Percentiles rank a stretch among this genome's conserved stretches.
Evolutionary conservation across 306 rosid genomes (phyloP).

Genomic region (Astragalus glycyphyllos): DNA sequence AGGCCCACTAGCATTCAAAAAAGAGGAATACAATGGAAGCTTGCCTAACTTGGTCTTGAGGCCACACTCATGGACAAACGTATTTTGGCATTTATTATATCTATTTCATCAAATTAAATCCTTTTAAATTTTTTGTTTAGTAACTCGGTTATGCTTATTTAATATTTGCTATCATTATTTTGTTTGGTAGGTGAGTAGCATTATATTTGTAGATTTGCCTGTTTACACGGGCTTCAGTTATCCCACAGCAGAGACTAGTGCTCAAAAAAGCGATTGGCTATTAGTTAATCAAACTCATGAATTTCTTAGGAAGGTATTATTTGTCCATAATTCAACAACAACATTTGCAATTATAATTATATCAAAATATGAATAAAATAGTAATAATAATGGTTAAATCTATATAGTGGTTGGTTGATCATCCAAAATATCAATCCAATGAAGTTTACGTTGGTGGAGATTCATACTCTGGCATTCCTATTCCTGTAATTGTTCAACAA

Average conservation of each 20-base stretch:
- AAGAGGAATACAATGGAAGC: too few species aligned
- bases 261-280: slow-evolving; percentile 47
- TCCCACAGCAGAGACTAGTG: slow-evolving; percentile 38
- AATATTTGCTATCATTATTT: background rate
- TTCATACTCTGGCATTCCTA: slow-evolving; percentile 71
- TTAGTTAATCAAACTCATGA: slow-evolving; percentile 50
- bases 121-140: background rate
- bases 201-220: slow-evolving; percentile 71
- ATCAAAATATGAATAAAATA: background rate
- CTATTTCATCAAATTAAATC: slow-evolving; percentile 21
- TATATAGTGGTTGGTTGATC: slow-evolving; percentile 74
- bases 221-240: slow-evolving; percentile 76
- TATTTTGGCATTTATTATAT: background rate
- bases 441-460: slow-evolving; percentile 69
- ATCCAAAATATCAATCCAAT: slow-evolving; percentile 59
- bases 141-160: background rate
- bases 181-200: slow-evolving; percentile 52
- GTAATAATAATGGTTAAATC: background rate
- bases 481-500: slow-evolving; percentile 60
- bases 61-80: too few species aligned
- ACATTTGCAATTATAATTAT: too few species aligned
- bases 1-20: slow-evolving; percentile 69
- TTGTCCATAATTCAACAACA: background rate
- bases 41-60: too few species aligned
- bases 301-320: slow-evolving; percentile 63